A percentile compares a stretch with the other conserved stretches of the same genome.
Evolutionary conservation across 495 filamentous ascomycete genomes (phyloP).

Genomic region (Acidomyces sp.): DNA sequence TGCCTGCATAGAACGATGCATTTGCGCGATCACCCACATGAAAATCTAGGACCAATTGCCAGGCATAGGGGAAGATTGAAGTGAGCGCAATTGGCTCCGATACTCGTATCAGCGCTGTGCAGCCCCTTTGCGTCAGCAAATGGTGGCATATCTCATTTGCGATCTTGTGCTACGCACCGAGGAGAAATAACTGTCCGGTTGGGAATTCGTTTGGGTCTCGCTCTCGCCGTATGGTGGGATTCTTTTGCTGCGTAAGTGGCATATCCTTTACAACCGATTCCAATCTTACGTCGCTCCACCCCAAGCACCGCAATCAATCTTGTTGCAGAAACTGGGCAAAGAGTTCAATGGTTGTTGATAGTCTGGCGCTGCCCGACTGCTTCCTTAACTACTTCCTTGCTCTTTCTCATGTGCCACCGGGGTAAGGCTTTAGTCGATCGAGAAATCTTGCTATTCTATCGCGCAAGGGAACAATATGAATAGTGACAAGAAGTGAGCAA

Average conservation of each 20-base stretch:
- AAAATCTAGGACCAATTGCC: constrained; percentile 65
- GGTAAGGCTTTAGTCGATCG: too few relatives aligned
- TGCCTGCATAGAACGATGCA: constrained; percentile 71
- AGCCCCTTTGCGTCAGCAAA: constrained; percentile 6
- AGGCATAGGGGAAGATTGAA: constrained; percentile 80
- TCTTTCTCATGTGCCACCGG: too few relatives aligned
- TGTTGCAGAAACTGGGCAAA: too few relatives aligned
- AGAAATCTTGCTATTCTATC: too few relatives aligned
- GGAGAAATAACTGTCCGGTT: constrained; percentile 59
- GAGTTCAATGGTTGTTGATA: too few relatives aligned
- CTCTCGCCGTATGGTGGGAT: constrained; percentile 1
- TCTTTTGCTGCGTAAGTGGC: constrained; percentile 31
- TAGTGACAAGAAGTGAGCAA: too few relatives aligned
- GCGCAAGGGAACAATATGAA: too few relatives aligned
- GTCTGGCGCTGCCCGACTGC: too few relatives aligned
- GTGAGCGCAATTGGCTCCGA: constrained; percentile 82
- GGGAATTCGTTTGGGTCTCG: constrained; percentile 53
- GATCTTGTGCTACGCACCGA: constrained; percentile 37
- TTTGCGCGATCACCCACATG: constrained; percentile 51
- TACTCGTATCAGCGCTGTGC: constrained; percentile 54
- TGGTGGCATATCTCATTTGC: constrained; percentile 18
- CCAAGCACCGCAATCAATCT: constrained; percentile 1
- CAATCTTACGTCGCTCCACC: constrained; percentile 2
- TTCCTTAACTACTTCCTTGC: too few relatives aligned
- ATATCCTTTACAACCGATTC: constrained; percentile 17